Percentiles rank a stretch among this genome's conserved stretches.
phyloP scores from a whole-genome alignment of 352 stramenopile genomes.

The Pythium guiyangense region DNA sequence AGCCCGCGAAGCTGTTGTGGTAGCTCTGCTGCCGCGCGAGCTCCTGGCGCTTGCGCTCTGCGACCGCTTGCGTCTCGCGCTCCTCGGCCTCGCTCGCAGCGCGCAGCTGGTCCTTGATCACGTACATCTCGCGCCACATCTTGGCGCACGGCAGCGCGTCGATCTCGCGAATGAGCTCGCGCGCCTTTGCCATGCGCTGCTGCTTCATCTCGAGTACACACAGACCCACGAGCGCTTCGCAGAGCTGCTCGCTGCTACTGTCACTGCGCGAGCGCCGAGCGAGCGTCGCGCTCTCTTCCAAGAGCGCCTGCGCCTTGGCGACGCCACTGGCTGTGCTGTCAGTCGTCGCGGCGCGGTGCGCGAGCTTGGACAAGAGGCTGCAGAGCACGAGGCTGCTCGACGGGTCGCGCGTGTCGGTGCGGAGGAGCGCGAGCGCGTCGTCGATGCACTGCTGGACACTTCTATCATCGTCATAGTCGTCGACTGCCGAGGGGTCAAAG shows the following conservation, averaged over 20 bases:
- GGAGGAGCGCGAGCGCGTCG: constrained; percentile 23
- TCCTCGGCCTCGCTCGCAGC: constrained; percentile 6
- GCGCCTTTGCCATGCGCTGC: constrained; percentile 24
- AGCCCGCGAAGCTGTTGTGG: constrained; percentile 11
- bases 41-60: constrained; percentile 3
- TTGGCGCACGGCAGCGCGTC: constrained; percentile 26
- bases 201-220: constrained; percentile 56
- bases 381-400: constrained; percentile 10
- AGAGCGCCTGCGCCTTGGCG: constrained; percentile 21
- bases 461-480: constrained; percentile 15
- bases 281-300: constrained; percentile 28
- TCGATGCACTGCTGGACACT: constrained; percentile 17
- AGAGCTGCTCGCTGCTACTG: constrained; percentile 23
- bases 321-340: constrained; percentile 25
- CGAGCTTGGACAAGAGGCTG: constrained; percentile 27
- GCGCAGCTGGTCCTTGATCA: constrained; percentile 38
- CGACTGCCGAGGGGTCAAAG: constrained; percentile 6
- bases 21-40: constrained; percentile 1
- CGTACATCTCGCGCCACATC: constrained; percentile 28
- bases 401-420: constrained; percentile 11
- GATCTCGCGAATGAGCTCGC: constrained; percentile 35
- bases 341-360: constrained; percentile 20
- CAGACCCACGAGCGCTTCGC: constrained; percentile 43
- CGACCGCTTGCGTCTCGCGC: background rate
- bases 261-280: constrained; percentile 10